Base-by-base conservation (phyloP, 176 grass and related monocot genomes). In the Carex kokanica region DNA sequence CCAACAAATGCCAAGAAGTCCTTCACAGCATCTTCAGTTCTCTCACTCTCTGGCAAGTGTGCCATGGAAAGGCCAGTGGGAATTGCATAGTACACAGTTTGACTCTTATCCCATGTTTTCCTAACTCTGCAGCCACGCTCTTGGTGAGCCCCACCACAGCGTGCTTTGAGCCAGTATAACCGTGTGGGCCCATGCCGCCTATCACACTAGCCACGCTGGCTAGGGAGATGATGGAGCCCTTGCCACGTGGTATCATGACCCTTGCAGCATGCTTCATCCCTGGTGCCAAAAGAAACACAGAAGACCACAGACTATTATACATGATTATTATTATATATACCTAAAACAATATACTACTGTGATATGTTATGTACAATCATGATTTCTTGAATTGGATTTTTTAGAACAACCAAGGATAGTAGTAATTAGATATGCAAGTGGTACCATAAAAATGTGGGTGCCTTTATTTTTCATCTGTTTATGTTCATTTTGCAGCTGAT, bases 191-290 rank as follows among this genome's bases (percentile, higher is more conserved):
- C 70, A 83, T 0, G 62, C 90, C 95, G 73, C 87, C 95, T 0
- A 93, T 17, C 18, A 88, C 92, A 32, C 87, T 90, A 31, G 92
- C 78, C 21, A 98, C 90, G 2, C 95, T 94, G 1, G 82, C 92
- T 51, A 98, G n/a, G 7, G 90, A 98, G 29, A 98, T 68, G 60
- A 98, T 94, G 54, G 90, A 93, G 1, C 95, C 92, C 51, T 82
- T 88, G n/a, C n/a, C 63, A 21, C 8, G 55, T 2, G 95, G 95
- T 56, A 98, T 91, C 92, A 98, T 98, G 58, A 85, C 13, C 15
- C 92, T 88, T 16, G 90, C 87, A 9, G 95, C 95, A 27, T 98
- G 95, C 58, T 98, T 98, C 92, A 94, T 94, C 56, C 95, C 95
- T 81, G 14, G 58, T 79, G 56, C 17, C 62, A 74, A 21, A 49